Base-by-base conservation (phyloP, 345 rosid species). In the Populus deltoides region DNA sequence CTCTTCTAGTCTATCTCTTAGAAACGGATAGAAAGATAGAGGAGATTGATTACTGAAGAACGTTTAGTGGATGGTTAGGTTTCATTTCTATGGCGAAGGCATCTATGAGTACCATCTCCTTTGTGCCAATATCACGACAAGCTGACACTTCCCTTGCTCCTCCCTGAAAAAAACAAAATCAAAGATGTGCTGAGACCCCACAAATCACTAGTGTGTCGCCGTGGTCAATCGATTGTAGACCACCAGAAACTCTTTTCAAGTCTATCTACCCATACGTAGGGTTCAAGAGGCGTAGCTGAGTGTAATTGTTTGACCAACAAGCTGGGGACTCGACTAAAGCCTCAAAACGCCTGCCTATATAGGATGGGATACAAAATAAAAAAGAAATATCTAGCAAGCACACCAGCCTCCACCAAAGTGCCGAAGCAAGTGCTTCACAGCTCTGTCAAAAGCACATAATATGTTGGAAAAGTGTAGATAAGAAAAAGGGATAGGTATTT, bases 61-160 rank as follows among this genome's bases (percentile, higher is more conserved):
- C 74, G 47, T 63, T 35, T 1, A 59, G 72, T 70, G 79, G 71
- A 68, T 67, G 72, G 75, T 78, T 76, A 79, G 47, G 47, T 43
- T 71, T 65, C 70, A 20, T 72, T 77, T 79, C n/a, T 75, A 71
- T 75, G 53, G 75, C 71, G 55, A 76, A 53, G 16, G 69, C 22
- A 75, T 78, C 75, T 49, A 4, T 74, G 51, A 8, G 35, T 73
- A 61, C 35, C 68, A 68, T 20, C 39, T 79, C 78, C 69, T 38
- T 7, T 41, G 51, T 67, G 72, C 81, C 83, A 27, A 83, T 77
- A 81, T 77, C 81, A 77, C 68, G 41, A 80, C 67, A 47, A 55
- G 22, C 22, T 25, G 57, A 39, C 70, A 38, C 29, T 31, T 51
- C 82, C 45, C 62, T 36, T 8, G 13, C 12, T 47, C 72, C 74